Conservation (phyloP, 345 rosid species). For the Sisymbrium irio region DNA sequence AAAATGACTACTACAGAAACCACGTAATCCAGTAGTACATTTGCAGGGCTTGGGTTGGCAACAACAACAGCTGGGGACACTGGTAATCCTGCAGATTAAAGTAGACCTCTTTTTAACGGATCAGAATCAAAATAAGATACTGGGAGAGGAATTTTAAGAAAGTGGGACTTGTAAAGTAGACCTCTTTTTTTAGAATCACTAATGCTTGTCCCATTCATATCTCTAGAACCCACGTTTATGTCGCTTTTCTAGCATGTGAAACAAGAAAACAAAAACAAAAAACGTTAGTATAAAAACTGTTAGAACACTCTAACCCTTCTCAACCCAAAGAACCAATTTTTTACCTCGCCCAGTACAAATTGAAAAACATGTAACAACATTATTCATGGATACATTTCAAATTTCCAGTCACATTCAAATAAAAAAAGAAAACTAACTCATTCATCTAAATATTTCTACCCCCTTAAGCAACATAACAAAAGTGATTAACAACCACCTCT, state of each 20-base stretch:
- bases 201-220: slow-evolving; percentile 17
- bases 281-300: neutral
- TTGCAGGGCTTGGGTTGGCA: slow-evolving; percentile 30
- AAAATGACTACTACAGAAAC: slow-evolving; percentile 1
- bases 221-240: slow-evolving; percentile 13
- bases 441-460: neutral
- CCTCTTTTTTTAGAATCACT: slow-evolving; percentile 23
- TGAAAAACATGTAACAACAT: slow-evolving; percentile 4
- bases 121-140: neutral
- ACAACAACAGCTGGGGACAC: slow-evolving; percentile 22
- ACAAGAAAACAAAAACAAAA: slow-evolving; percentile 1
- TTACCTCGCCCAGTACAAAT: neutral
- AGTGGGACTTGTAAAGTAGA: slow-evolving; percentile 8
- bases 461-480: slow-evolving; percentile 1
- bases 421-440: neutral
- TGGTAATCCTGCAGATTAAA: slow-evolving; percentile 33
- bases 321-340: neutral
- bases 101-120: no score
- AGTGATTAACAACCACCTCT: neutral
- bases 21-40: slow-evolving; percentile 25
- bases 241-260: slow-evolving; percentile 32
- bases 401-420: neutral
- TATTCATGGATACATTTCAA: neutral
- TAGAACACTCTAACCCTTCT: neutral
- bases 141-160: neutral